Evolutionary conservation across 2,329 filamentous ascomycete species (phyloP), one percentile per base, ranked within the genome.

Genomic region (Penicillium capsulatum): DNA sequence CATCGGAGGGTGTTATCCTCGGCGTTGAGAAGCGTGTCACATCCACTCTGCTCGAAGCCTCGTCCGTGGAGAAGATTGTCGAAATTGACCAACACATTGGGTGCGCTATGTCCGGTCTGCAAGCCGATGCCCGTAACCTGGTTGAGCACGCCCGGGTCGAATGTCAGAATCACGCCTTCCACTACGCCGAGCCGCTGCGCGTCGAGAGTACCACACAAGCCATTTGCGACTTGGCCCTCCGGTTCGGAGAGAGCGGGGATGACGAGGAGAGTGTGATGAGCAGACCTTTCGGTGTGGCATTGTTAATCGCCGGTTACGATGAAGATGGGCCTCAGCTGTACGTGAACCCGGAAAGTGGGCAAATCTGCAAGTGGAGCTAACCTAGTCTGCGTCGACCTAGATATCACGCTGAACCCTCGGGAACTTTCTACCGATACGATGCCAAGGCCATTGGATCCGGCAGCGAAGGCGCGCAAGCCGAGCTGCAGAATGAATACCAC

Each of bases 21-120:
- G 92, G 92, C 56, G 92, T 98, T 51, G 92, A 98, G 75, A 98
- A 98, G 81, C 90, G 92, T 62, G 92, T 98, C 59, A 98, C 92
- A 46, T 95, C 88, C 42, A 94, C 91, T 47, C 84, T 98, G 48
- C 87, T 98, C 61, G 92, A 97, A 72, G 94, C 92, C 20, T 94
- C 87, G 32, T 96, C 90, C 28, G 92, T 98, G 60, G 92, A 98
- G 72, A 98, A 98, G 81, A 97, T 98, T 60, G 91, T 98, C 68
- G 92, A 98, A 70, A 97, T 98, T 67, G 92, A 98, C 74, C 82
- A 86, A 65, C 92, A 98, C 75, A 96, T 98, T 59, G 92, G 92
- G 61, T 97, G 92, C 72, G 92, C 92, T 72, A 98, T 98, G 90
- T 92, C 86, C 26, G 92, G 92, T 32, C 80, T 98, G 51, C 92